Conservation (phyloP, 225 moss, liverwort and hornwort genomes). For the Bryoerythrophyllum caledonicum region DNA sequence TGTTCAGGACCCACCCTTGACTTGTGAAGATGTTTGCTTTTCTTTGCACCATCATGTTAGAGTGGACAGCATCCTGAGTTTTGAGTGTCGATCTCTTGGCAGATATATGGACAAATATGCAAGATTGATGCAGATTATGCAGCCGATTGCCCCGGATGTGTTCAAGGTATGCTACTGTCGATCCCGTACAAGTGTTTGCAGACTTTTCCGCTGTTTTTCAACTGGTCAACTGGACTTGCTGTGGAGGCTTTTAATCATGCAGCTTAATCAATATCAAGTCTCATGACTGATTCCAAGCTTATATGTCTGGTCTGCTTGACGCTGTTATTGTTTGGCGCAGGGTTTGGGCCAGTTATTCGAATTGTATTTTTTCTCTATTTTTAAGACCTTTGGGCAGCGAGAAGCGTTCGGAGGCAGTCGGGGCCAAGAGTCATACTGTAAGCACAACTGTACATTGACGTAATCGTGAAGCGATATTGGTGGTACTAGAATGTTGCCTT, state of each 20-base stretch:
- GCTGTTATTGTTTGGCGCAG: constrained; percentile 41
- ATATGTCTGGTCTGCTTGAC: constrained; percentile 14
- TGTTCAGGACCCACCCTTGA: not conserved
- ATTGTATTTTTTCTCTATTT: constrained; percentile 94
- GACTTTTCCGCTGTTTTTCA: not conserved
- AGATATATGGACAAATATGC: constrained; percentile 99
- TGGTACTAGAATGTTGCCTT: not conserved
- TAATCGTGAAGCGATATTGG: constrained; percentile 3
- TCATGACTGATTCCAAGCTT: not conserved
- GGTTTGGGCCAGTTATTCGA: constrained; percentile 97
- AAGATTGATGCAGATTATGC: constrained; percentile 96
- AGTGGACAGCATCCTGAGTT: constrained; percentile 14
- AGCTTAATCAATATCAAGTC: not conserved
- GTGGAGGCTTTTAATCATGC: not conserved
- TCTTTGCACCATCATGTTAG: not conserved
- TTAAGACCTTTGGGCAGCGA: constrained; percentile 93
- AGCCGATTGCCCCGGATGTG: constrained; percentile 90
- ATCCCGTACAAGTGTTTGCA: not conserved
- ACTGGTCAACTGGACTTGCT: not conserved
- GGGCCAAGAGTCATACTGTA: constrained; percentile 64
- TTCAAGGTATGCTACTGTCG: constrained; percentile 61
- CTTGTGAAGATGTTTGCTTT: constrained; percentile 6
- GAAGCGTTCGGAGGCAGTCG: constrained; percentile 79
- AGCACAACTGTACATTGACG: constrained; percentile 18
- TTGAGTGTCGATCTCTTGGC: constrained; percentile 25